Percentiles rank a stretch among this genome's conserved stretches.
phyloP scores from a whole-genome alignment of 169 alveolate species.

The Plasmodium chabaudi region DNA sequence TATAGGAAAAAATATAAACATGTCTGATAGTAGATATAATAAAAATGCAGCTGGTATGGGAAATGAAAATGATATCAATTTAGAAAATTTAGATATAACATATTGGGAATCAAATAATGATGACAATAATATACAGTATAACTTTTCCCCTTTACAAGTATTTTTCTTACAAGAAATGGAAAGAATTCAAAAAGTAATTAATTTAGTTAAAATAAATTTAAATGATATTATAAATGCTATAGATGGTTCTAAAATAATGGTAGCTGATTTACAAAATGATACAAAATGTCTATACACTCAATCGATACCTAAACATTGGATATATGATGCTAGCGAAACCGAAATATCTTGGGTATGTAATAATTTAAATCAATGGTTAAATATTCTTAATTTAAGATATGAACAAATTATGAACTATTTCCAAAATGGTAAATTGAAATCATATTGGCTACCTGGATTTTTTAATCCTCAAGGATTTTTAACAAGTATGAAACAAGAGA shows the following conservation, averaged over 20 bases:
- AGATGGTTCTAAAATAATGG: conserved; percentile 96
- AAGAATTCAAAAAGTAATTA: conserved; percentile 94
- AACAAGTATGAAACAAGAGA: conserved; percentile 96
- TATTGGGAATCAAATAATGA: conserved; percentile 74
- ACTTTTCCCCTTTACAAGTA: conserved; percentile 94
- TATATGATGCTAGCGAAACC: conserved; percentile 96
- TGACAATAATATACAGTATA: conserved; percentile 63
- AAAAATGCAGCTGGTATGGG: conserved; percentile 12
- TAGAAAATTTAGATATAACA: conserved; percentile 20
- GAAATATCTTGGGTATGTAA: conserved; percentile 97
- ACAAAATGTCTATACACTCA: conserved; percentile 91
- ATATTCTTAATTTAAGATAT: conserved; percentile 93
- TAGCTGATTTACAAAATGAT: conserved; percentile 93
- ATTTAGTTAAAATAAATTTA: conserved; percentile 92
- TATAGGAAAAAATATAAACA: conserved; percentile 87
- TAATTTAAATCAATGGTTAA: conserved; percentile 95
- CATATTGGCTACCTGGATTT: conserved; percentile 96
- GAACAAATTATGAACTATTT: conserved; percentile 94
- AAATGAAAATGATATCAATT: conserved; percentile 42
- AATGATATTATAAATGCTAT: conserved; percentile 93
- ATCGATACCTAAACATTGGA: conserved; percentile 94
- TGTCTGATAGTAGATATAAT: conserved; percentile 77
- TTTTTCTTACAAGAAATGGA: conserved; percentile 96
- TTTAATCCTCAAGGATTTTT: conserved; percentile 96
- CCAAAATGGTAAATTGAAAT: conserved; percentile 92